Base-by-base conservation (phyloP, 768 basidiomycete species). In the Trametes cinnabarina region DNA sequence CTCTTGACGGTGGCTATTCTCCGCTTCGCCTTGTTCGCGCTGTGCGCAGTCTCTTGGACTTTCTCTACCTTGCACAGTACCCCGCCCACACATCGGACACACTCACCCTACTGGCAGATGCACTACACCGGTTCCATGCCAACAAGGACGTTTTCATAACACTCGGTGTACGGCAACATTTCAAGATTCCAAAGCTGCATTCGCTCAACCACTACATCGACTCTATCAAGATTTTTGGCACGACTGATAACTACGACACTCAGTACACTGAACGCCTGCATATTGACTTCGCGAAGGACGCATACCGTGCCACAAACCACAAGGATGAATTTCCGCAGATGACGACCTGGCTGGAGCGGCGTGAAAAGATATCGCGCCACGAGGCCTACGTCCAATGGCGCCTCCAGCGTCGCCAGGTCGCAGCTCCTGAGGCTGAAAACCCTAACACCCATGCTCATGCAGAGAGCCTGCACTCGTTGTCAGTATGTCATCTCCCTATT, bases 281-380 rank as follows among this genome's bases (percentile, higher is more conserved):
- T 52, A 79, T 79, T 43, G 72, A 79, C 62, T 70, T 68, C 44
- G 72, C 76, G 2, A 80, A 81, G 57, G 41, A 65, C 3, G 66
- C 57, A 0, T 73, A 58, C 54, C 25, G 66, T 51, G 46, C 65
- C 30, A 43, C 54, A 47, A 50, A 67, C 41, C 47, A 42, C 0
- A 61, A 63, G 28, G 60, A 63, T 26, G 55, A 63, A 22, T 51
- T 57, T 15, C 4, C 52, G 5, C 63, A 64, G 40, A 64, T 64
- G 63, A 58, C 63, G 4, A 4, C 39, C 4, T 64, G 63, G 63
- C 32, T 64, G 2, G 55, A 64, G 28, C 55, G 56, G 0, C 22
- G 30, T 9, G 59, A 64, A 37, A 64, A 64, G 41, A 32, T 64
- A 4, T 19, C 23, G 2, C 59, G 42, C 0, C 62, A 61, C 39